phyloP scores from a whole-genome alignment of 2,329 filamentous ascomycete species.

The Paecilomyces sp. region DNA sequence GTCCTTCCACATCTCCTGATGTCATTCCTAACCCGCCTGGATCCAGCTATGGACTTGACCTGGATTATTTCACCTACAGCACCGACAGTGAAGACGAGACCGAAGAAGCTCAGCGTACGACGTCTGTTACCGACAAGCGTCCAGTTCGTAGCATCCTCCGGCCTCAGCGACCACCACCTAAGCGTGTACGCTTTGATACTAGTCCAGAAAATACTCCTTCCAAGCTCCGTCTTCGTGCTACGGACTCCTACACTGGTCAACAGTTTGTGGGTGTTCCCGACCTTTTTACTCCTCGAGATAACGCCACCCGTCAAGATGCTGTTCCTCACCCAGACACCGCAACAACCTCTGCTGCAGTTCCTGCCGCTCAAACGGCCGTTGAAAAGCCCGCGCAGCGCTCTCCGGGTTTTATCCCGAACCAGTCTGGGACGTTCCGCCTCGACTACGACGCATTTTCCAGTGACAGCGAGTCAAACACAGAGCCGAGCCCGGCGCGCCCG shows the following conservation, averaged over 20 bases:
- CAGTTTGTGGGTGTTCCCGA: constrained; percentile 1
- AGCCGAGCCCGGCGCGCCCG: not conserved
- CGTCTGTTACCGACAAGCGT: constrained; percentile 3
- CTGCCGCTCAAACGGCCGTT: not conserved
- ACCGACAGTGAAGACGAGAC: constrained; percentile 24
- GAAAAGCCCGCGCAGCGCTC: constrained; percentile 5
- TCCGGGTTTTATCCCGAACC: constrained; percentile 17
- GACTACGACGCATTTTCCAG: constrained; percentile 22
- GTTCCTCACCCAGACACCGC: constrained; percentile 1
- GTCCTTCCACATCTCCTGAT: constrained; percentile 28
- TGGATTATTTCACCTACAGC: constrained; percentile 29
- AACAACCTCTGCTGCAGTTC: not conserved
- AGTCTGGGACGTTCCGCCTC: constrained; percentile 18
- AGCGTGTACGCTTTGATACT: constrained; percentile 15
- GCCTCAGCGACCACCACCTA: constrained; percentile 5
- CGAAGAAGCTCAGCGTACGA: constrained; percentile 3
- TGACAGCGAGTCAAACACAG: constrained; percentile 11
- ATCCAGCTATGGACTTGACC: constrained; percentile 34
- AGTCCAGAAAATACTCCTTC: constrained; percentile 15
- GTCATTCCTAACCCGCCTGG: constrained; percentile 35
- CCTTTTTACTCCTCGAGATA: not conserved
- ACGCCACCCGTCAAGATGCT: not conserved
- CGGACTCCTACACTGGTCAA: not conserved
- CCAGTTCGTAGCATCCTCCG: constrained; percentile 7
- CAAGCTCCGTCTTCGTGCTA: constrained; percentile 8